These are phyloP conservation scores for Magnaporthales sp. DNA, from an alignment of 2,329 filamentous ascomycete genomes.

Conservation along the genomic window DNA sequence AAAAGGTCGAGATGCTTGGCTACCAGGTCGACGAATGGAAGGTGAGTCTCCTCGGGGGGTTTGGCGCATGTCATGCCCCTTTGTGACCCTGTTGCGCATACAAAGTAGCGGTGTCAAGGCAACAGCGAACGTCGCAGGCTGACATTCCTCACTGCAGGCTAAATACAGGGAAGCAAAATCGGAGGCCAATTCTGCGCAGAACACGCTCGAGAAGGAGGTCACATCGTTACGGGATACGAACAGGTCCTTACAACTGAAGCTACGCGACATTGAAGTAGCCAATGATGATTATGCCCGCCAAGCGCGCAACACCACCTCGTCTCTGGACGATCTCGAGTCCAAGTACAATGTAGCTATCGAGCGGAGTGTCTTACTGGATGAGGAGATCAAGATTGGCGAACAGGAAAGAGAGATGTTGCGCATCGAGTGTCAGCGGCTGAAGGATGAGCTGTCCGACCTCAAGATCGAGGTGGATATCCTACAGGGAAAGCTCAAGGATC, in stretches of 20 bases:
- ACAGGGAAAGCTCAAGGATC: constrained; percentile 83
- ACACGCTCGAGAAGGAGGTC: constrained; percentile 86
- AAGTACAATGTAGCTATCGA: constrained; percentile 96
- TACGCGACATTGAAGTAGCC: constrained; percentile 92
- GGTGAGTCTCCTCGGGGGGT: constrained; percentile 40
- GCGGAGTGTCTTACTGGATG: constrained; percentile 83
- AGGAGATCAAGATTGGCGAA: constrained; percentile 85
- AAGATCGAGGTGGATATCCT: constrained; percentile 93
- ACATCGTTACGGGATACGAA: constrained; percentile 81
- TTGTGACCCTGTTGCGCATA: not conserved
- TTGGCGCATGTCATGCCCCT: not conserved
- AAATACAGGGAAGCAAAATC: constrained; percentile 94
- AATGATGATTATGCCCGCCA: constrained; percentile 98
- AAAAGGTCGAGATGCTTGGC: constrained; percentile 74
- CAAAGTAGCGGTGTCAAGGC: not conserved
- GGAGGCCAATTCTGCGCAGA: constrained; percentile 79
- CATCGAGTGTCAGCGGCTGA: constrained; percentile 82
- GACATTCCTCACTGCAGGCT: constrained; percentile 41
- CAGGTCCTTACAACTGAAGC: constrained; percentile 68
- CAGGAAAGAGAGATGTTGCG: constrained; percentile 83
- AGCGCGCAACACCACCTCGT: constrained; percentile 90
- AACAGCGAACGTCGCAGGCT: not conserved
- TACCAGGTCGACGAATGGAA: constrained; percentile 99
- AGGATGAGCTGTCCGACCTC: constrained; percentile 85
- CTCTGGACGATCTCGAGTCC: constrained; percentile 90